These are phyloP conservation scores for Malus sylvestris DNA, from an alignment of 306 rosid species.

Conservation along the genomic window DNA sequence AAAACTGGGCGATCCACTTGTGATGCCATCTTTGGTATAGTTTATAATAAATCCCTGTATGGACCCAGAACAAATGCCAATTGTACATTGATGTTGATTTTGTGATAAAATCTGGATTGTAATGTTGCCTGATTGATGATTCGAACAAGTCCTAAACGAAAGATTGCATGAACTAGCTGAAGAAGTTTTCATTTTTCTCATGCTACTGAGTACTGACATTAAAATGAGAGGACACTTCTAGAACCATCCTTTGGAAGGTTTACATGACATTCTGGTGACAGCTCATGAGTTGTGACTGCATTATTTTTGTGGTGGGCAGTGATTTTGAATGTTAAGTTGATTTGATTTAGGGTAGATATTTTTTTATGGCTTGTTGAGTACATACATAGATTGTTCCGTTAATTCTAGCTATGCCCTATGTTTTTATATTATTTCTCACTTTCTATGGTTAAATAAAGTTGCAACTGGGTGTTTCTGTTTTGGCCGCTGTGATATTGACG, in stretches of 20 bases:
- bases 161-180: too few species aligned
- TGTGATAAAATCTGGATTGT: neutral
- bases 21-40: neutral
- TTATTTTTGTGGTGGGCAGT: too few species aligned
- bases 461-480: neutral
- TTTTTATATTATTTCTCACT: too few species aligned
- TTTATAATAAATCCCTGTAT: neutral
- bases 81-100: neutral
- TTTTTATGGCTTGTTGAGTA: neutral
- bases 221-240: too few species aligned
- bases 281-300: too few species aligned
- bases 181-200: neutral
- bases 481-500: neutral
- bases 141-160: too few species aligned
- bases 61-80: neutral
- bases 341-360: neutral
- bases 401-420: neutral
- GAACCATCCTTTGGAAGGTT: too few species aligned
- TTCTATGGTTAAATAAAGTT: slow-evolving; percentile 1
- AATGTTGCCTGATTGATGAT: neutral
- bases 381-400: neutral
- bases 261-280: too few species aligned
- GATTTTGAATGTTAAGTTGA: neutral
- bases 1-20: neutral
- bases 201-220: too few species aligned